Base-by-base conservation (phyloP, 805 yeast genomes). In the Lachancea mirantina region DNA sequence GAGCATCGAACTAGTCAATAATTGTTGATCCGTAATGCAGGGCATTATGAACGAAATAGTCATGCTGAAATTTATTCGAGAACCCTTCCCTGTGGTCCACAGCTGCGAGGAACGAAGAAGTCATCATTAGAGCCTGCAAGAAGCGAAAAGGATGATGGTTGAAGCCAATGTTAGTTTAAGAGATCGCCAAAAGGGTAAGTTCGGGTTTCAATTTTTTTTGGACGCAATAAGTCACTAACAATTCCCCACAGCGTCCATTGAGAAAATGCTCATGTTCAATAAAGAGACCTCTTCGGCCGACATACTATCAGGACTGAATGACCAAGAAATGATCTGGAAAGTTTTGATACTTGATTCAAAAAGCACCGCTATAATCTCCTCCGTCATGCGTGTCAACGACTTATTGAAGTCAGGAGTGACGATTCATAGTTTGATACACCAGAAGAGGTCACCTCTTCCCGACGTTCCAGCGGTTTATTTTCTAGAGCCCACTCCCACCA, bases 391-490 rank as follows among this genome's bases (percentile, higher is more conserved):
- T 38, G 96, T 89, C 40, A 85, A 85, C 47, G 98, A 94, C 55
- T 66, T 92, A 44, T 68, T 92, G 46, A 76, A 80, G 45, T 83
- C 84, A 52, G 98, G 98, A 7, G 78, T 92, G 36, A 92, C 99
- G 0, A 79, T 87, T 49, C 97, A 92, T 53, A 69, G 89, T 38
- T 60, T 82, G 30, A 75, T 89, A 34, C 67, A 67, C 35, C 68
- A 85, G 28, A 74, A 71, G 37, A 68, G 98, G 40, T 74, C 88
- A n/a, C 72, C 89, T 1, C 67, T 92, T 32, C 88, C 94, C 2
- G 98, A 92, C 49, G 97, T 89, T 9, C 96, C 97, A 1, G 97
- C 77, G 3, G 74, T 92, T 28, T 92, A 92, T 60, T 89, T 92
- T 47, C 80, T 92, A 20, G 81, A 82, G 37, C 97, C 98, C 5